Percentiles rank a stretch among this genome's conserved stretches.
These are phyloP conservation scores for Centrapalus pauciflorus DNA, from an alignment of 129 eudicot genomes.

Conservation along the genomic window DNA sequence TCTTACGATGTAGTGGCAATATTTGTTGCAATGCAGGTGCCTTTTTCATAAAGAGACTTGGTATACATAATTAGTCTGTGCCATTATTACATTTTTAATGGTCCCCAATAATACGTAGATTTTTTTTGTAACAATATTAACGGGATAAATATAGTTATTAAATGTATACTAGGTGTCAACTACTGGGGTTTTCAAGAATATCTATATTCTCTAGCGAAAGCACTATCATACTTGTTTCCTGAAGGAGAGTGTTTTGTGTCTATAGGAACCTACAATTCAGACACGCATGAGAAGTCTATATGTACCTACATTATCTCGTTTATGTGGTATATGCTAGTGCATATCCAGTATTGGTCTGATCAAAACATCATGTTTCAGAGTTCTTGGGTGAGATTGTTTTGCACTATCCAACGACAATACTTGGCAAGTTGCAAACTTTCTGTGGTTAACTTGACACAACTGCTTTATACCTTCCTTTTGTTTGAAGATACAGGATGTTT, in stretches of 20 bases:
- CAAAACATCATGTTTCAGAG: not conserved
- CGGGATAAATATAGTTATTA: not conserved
- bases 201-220: not conserved
- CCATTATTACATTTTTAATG: not conserved
- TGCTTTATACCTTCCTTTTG: not conserved
- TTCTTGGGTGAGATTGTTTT: not conserved
- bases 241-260: not conserved
- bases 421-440: not conserved
- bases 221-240: not conserved
- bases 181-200: constrained; percentile 1
- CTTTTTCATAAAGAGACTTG: not conserved
- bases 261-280: not conserved
- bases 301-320: not conserved
- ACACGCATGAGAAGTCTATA: not conserved
- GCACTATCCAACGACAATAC: not conserved
- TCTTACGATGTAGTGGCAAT: constrained; percentile 31
- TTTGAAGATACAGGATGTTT: not conserved
- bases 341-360: not conserved
- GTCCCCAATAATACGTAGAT: not conserved
- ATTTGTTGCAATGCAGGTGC: constrained; percentile 31
- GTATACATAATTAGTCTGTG: not conserved
- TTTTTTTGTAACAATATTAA: not conserved
- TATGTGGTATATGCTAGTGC: not conserved
- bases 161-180: constrained; percentile 2
- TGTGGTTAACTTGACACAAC: not conserved